Percentiles rank a stretch among this genome's conserved stretches.
Conservation (phyloP, 1,139 yeast genomes). For the Pichia kudriavzevii region DNA sequence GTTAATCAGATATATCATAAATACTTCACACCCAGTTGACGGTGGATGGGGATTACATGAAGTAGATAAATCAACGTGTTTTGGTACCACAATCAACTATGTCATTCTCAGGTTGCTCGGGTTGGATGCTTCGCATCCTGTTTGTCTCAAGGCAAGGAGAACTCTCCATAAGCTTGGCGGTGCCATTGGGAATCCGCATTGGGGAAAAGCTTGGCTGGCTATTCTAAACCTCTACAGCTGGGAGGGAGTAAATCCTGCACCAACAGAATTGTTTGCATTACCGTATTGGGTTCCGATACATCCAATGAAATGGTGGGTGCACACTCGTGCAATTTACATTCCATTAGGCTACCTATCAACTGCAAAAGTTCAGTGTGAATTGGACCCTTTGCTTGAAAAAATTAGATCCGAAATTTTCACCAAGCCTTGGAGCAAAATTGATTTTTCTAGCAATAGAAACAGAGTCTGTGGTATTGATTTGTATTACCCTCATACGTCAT, state of each 20-base stretch:
- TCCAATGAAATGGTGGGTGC: constrained; percentile 99
- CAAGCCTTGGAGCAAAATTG: constrained; percentile 55
- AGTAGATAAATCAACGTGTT: constrained; percentile 86
- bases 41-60: constrained; percentile 99
- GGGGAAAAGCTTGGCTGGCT: constrained; percentile 95
- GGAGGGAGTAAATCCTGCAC: constrained; percentile 98
- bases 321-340: constrained; percentile 84
- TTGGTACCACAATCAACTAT: constrained; percentile 88
- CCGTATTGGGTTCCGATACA: constrained; percentile 80
- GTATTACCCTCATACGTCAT: constrained; percentile 80
- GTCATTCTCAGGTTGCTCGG: constrained; percentile 74
- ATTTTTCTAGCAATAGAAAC: constrained; percentile 67
- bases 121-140: constrained; percentile 63
- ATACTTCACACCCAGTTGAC: constrained; percentile 91
- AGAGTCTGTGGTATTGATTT: constrained; percentile 87
- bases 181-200: constrained; percentile 84
- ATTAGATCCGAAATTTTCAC: constrained; percentile 74
- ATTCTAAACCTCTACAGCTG: constrained; percentile 75
- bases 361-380: constrained; percentile 45
- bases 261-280: constrained; percentile 87
- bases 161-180: constrained; percentile 76
- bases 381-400: constrained; percentile 56
- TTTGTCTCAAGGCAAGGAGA: constrained; percentile 67
- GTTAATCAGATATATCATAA: constrained; percentile 74
- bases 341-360: constrained; percentile 80